These are phyloP conservation scores for Coemansia sp. DNA, from an alignment of 192 early-diverging fungal genomes.

Conservation along the genomic window DNA sequence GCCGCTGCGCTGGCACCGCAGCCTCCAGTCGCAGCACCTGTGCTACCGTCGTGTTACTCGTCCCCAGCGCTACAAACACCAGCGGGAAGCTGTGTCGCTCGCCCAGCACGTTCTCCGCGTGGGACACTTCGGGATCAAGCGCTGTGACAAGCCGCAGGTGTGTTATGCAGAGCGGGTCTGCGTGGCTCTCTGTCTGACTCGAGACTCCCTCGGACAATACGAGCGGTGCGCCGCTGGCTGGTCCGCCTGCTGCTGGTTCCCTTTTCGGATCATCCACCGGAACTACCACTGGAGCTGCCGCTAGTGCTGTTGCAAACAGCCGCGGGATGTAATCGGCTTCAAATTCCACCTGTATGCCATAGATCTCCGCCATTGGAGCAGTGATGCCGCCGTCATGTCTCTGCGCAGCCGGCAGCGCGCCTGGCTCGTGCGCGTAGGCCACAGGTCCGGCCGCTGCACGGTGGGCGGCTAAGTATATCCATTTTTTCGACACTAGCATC, in stretches of 20 bases:
- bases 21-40: slow-evolving; percentile 52
- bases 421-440: slow-evolving; percentile 42
- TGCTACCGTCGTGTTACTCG: slow-evolving; percentile 25
- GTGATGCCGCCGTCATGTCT: slow-evolving; percentile 27
- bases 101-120: slow-evolving; percentile 47
- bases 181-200: background rate
- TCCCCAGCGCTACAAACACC: slow-evolving; percentile 42
- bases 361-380: slow-evolving; percentile 48
- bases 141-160: slow-evolving; percentile 52
- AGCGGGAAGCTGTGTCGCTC: slow-evolving; percentile 50
- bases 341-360: slow-evolving; percentile 54
- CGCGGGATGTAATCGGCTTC: slow-evolving; percentile 52
- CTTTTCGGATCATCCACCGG: slow-evolving; percentile 10
- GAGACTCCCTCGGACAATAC: background rate
- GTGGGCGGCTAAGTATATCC: slow-evolving; percentile 48
- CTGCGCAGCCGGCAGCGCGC: slow-evolving; percentile 28
- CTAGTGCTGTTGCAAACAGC: slow-evolving; percentile 51
- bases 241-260: background rate
- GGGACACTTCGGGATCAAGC: slow-evolving; percentile 47
- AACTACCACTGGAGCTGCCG: slow-evolving; percentile 38
- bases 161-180: slow-evolving; percentile 27
- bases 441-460: slow-evolving; percentile 40
- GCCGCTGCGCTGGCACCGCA: slow-evolving; percentile 42
- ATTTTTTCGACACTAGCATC: slow-evolving; percentile 55
- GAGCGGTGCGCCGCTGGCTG: background rate